Conservation (phyloP, 2,329 filamentous ascomycete genomes). For the Chaetoscypha palmicola region DNA sequence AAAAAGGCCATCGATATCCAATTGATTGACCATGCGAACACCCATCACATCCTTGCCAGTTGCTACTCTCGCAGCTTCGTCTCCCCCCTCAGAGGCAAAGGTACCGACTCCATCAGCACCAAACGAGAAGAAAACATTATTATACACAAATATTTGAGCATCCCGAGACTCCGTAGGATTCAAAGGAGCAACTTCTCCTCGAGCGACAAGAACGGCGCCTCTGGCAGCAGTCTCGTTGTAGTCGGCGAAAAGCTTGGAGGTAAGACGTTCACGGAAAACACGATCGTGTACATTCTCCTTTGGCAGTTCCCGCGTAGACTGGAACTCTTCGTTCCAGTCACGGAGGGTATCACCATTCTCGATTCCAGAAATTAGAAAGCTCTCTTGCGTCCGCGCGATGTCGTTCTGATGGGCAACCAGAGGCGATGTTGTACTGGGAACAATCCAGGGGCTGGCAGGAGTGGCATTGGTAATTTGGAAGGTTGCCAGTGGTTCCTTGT, state of each 20-base stretch:
- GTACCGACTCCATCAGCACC: slow-evolving; percentile 96
- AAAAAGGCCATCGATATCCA: slow-evolving; percentile 90
- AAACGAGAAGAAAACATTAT: slow-evolving; percentile 99
- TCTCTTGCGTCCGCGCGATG: slow-evolving; percentile 84
- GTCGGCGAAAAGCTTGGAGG: slow-evolving; percentile 94
- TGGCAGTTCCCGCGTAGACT: slow-evolving; percentile 89
- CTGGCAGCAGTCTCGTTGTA: slow-evolving; percentile 93
- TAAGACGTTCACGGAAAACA: slow-evolving; percentile 88
- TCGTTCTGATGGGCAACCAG: slow-evolving; percentile 71
- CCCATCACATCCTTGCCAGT: slow-evolving; percentile 95
- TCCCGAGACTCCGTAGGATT: slow-evolving; percentile 91
- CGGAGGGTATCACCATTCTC: slow-evolving; percentile 91
- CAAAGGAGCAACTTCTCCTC: slow-evolving; percentile 84
- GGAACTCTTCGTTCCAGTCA: slow-evolving; percentile 99
- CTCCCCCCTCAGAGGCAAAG: slow-evolving; percentile 91
- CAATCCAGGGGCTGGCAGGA: slow-evolving; percentile 85
- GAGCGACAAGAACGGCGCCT: slow-evolving; percentile 84
- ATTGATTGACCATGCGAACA: slow-evolving; percentile 90
- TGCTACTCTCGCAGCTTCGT: slow-evolving; percentile 90
- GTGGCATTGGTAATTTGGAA: slow-evolving; percentile 96
- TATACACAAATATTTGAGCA: slow-evolving; percentile 98
- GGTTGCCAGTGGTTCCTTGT: slow-evolving; percentile 79
- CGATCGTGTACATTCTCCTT: slow-evolving; percentile 92
- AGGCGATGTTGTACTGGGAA: slow-evolving; percentile 59
- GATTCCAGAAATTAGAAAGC: slow-evolving; percentile 79